These are phyloP conservation scores for Cercospora berteroae DNA, from an alignment of 2,329 filamentous ascomycete genomes.

Conservation along the genomic window DNA sequence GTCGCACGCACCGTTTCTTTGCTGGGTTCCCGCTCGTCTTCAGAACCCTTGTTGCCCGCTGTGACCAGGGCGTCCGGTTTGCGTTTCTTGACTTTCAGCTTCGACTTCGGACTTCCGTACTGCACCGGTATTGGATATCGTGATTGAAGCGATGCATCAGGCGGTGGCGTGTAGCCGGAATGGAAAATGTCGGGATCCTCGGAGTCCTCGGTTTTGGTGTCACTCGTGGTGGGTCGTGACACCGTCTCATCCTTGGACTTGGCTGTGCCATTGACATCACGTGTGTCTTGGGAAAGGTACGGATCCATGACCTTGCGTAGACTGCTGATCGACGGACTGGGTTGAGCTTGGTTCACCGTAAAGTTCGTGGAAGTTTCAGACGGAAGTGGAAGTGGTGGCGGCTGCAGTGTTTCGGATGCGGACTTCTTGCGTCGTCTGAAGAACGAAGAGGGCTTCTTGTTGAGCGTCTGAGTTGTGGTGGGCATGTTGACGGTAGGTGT, in stretches of 20 bases:
- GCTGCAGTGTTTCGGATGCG: constrained; percentile 63
- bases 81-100: constrained; percentile 42
- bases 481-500: constrained; percentile 10
- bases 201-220: constrained; percentile 31
- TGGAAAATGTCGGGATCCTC: constrained; percentile 63
- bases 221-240: constrained; percentile 33
- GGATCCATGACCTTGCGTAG: constrained; percentile 84
- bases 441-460: constrained; percentile 92
- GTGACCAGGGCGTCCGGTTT: constrained; percentile 22
- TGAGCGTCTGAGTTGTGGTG: constrained; percentile 49
- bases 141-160: constrained; percentile 65
- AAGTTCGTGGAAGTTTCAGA: constrained; percentile 33
- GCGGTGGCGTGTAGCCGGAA: constrained; percentile 70
- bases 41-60: constrained; percentile 48
- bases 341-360: constrained; percentile 50
- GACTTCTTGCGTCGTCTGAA: constrained; percentile 94
- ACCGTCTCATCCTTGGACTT: constrained; percentile 16
- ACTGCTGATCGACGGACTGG: constrained; percentile 66
- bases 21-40: constrained; percentile 51
- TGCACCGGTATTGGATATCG: constrained; percentile 29
- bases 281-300: constrained; percentile 55
- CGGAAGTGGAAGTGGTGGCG: constrained; percentile 55
- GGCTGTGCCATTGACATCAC: constrained; percentile 13
- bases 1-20: constrained; percentile 30
- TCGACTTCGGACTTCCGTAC: constrained; percentile 39